Evolutionary conservation across 2,329 filamentous ascomycete genomes (phyloP), one percentile per base, ranked within the genome.

Genomic region (Penicillium sp.): DNA sequence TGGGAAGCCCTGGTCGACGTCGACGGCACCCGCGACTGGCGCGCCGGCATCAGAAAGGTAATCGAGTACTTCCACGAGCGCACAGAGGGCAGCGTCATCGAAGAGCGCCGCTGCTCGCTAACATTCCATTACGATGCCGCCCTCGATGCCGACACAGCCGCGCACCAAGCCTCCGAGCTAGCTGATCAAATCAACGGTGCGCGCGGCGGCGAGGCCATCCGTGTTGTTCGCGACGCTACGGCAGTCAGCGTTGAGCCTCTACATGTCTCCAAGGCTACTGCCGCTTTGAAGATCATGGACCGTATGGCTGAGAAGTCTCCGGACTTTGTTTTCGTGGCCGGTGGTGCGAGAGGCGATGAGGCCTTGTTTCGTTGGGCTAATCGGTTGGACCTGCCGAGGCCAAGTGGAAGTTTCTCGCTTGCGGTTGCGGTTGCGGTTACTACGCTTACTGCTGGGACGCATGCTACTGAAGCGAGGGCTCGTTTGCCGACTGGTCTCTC

Each of bases 301-400:
- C 76, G 77, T 44, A 69, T 84, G 40, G 85, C 87, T 3, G 18
- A 36, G 5, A n/a, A 41, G 27, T 75, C 76, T 39, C 81, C 90
- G 0, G 89, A 96, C 66, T 96, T 96, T 69, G 72, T 97, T 48
- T 86, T 96, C 76, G 88, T 95, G 7, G 84, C 90, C 22, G 92
- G 92, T 33, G 90, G 96, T 64, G 89, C 91, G 25, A 84, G 92
- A 24, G 90, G 94, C 63, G 90, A 96, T 59, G 92, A 96, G 67
- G 86, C 88, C 65, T 85, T 96, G 33, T 96, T 95, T 75, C 86
- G 85, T 56, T 97, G 92, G 92, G 92, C 92, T n/a, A 95, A 96
- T 73, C 76, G 81, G 24, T 75, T 95, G 9, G 77, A 78, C 16
- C 27, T 46, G 44, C 13, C 44, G 7, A 30, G 18, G 24, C 22